Conservation (phyloP, 208 protist species). For the Leishmania braziliensis region DNA sequence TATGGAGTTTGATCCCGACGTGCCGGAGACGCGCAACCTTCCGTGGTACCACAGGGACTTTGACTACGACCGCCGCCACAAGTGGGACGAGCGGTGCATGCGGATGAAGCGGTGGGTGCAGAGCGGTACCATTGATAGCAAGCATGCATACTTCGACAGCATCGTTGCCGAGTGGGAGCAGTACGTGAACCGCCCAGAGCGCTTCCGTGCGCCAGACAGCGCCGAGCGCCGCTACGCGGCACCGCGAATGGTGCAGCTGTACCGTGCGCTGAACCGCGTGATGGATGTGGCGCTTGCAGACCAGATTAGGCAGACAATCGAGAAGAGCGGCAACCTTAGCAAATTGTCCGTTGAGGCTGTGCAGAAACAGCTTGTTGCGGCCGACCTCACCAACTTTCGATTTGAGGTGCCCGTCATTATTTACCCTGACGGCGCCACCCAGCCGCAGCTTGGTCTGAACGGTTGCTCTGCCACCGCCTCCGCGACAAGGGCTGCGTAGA, state of each 20-base stretch:
- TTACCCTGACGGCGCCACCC: constrained; percentile 68
- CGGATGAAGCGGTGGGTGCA: constrained; percentile 93
- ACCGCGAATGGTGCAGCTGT: constrained; percentile 89
- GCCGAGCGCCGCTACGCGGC: constrained; percentile 82
- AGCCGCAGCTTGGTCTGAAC: constrained; percentile 66
- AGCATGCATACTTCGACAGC: constrained; percentile 84
- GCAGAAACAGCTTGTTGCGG: constrained; percentile 47
- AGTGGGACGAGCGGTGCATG: constrained; percentile 93
- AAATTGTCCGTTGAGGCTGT: constrained; percentile 50
- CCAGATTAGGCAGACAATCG: constrained; percentile 49
- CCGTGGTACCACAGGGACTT: constrained; percentile 91
- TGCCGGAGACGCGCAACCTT: constrained; percentile 79
- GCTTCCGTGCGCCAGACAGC: constrained; percentile 74
- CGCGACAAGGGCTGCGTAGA: constrained; percentile 14
- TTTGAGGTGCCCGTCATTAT: constrained; percentile 83
- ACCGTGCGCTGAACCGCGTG: constrained; percentile 75
- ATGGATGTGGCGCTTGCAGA: constrained; percentile 88
- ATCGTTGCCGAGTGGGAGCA: constrained; percentile 90
- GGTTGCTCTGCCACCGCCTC: constrained; percentile 23
- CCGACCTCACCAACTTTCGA: constrained; percentile 63
- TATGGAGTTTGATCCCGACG: constrained; percentile 82
- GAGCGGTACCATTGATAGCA: constrained; percentile 84
- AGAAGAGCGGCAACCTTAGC: constrained; percentile 35
- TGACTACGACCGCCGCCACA: constrained; percentile 89
- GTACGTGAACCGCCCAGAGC: constrained; percentile 88